Conservation (phyloP, 768 basidiomycete genomes). For the Peribolospora baueri region DNA sequence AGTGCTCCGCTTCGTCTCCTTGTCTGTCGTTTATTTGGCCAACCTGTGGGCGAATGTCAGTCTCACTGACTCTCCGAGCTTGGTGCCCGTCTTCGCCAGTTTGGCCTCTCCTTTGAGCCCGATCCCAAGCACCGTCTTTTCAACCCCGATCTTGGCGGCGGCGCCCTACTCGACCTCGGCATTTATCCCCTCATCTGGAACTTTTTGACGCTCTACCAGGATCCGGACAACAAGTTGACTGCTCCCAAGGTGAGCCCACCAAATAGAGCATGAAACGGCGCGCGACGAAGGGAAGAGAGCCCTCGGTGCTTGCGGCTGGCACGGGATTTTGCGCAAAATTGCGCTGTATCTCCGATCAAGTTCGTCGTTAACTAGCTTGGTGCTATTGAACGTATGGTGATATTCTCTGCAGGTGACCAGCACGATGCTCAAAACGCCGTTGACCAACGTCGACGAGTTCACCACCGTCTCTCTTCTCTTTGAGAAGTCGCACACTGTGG, state of each 20-base stretch:
- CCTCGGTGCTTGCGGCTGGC: too few relatives aligned
- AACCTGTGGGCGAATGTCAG: too few relatives aligned
- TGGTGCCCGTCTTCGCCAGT: too few relatives aligned
- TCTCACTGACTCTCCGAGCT: too few relatives aligned
- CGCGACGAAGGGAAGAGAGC: too few relatives aligned
- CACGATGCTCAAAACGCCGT: background rate
- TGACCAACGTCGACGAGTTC: conserved; percentile 7
- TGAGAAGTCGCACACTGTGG: background rate
- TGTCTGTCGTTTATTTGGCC: too few relatives aligned
- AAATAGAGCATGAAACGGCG: too few relatives aligned
- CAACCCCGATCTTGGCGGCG: conserved; percentile 11
- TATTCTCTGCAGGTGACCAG: background rate
- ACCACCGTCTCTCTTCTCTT: conserved; percentile 5
- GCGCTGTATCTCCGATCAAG: too few relatives aligned
- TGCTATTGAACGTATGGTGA: too few relatives aligned
- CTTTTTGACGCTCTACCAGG: conserved; percentile 5
- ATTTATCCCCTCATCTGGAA: conserved; percentile 10
- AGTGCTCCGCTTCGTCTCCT: too few relatives aligned
- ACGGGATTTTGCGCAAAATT: too few relatives aligned
- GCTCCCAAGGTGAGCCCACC: conserved; percentile 3
- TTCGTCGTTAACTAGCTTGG: too few relatives aligned
- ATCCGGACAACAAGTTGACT: conserved; percentile 4
- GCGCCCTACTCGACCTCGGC: conserved; percentile 12
- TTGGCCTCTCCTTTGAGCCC: conserved; percentile 2
- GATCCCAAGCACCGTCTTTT: conserved; percentile 3